These are phyloP conservation scores for Diaporthe amygdali DNA, from an alignment of 2,329 filamentous ascomycete species.

Conservation along the genomic window DNA sequence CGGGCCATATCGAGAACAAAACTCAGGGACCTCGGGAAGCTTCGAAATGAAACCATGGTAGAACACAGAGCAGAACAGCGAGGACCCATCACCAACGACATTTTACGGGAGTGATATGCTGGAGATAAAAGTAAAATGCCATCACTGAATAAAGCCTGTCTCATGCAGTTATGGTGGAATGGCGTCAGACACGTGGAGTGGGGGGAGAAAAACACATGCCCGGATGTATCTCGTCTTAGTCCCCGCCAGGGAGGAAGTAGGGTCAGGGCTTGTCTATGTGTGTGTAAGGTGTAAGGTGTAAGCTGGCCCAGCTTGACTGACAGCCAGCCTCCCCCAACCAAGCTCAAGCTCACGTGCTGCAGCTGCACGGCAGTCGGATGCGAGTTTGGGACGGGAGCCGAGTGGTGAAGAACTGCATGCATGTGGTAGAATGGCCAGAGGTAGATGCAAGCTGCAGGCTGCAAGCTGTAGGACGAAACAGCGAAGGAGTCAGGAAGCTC, in stretches of 20 bases:
- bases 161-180: neutral
- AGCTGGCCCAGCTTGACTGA: neutral
- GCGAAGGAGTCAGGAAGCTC: neutral
- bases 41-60: neutral
- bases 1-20: conserved; percentile 10
- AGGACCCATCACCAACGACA: too few relatives aligned
- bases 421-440: neutral
- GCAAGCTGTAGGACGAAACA: neutral
- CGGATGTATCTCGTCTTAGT: neutral
- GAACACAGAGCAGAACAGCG: neutral
- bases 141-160: neutral
- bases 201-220: neutral
- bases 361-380: conserved; percentile 6
- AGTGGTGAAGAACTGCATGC: neutral
- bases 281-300: neutral
- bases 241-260: neutral
- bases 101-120: neutral
- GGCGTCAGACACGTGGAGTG: neutral
- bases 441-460: neutral
- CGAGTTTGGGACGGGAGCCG: neutral
- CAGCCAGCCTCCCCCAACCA: neutral
- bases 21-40: conserved; percentile 5
- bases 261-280: neutral
- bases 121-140: neutral
- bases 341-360: conserved; percentile 8